Evolutionary conservation across 139 green algal species (phyloP).

Genomic region (Coccomyxa sp.): DNA sequence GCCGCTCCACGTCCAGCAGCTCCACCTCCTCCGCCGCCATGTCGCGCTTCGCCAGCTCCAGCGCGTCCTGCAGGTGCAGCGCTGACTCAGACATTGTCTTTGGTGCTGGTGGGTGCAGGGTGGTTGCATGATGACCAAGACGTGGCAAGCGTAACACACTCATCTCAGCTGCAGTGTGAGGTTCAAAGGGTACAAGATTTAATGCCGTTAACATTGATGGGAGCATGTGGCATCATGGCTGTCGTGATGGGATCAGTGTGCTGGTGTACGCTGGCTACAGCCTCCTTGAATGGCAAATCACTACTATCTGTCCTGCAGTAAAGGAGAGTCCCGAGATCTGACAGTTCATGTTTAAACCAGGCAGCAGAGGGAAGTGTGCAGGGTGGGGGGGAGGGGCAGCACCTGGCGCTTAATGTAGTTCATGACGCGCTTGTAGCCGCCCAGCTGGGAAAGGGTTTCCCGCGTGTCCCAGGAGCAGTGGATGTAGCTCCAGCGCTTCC

Average conservation of each 20-base stretch:
- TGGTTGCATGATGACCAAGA: not conserved
- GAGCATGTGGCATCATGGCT: too few relatives aligned
- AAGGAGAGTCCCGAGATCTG: too few relatives aligned
- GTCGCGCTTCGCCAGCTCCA: not conserved
- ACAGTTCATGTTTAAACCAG: too few relatives aligned
- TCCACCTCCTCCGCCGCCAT: slow-evolving; percentile 83
- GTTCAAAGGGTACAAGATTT: too few relatives aligned
- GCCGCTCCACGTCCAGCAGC: slow-evolving; percentile 74
- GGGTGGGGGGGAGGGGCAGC: not conserved
- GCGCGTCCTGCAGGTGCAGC: not conserved
- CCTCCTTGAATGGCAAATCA: too few relatives aligned
- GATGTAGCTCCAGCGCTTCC: slow-evolving; percentile 76
- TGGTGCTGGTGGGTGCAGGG: not conserved
- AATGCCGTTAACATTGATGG: too few relatives aligned
- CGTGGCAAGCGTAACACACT: too few relatives aligned
- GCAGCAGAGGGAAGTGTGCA: too few relatives aligned
- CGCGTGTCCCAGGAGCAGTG: slow-evolving; percentile 82
- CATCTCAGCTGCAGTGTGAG: too few relatives aligned
- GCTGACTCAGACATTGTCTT: not conserved
- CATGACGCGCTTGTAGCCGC: slow-evolving; percentile 84
- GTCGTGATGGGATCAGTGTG: too few relatives aligned
- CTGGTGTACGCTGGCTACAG: too few relatives aligned
- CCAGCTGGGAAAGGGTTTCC: slow-evolving; percentile 52
- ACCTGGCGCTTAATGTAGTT: slow-evolving; percentile 87
- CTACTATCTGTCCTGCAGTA: too few relatives aligned